Percentiles rank a stretch among this genome's conserved stretches.
Evolutionary conservation across 2,329 filamentous ascomycete species (phyloP).

Genomic region (Claviceps sp.): DNA sequence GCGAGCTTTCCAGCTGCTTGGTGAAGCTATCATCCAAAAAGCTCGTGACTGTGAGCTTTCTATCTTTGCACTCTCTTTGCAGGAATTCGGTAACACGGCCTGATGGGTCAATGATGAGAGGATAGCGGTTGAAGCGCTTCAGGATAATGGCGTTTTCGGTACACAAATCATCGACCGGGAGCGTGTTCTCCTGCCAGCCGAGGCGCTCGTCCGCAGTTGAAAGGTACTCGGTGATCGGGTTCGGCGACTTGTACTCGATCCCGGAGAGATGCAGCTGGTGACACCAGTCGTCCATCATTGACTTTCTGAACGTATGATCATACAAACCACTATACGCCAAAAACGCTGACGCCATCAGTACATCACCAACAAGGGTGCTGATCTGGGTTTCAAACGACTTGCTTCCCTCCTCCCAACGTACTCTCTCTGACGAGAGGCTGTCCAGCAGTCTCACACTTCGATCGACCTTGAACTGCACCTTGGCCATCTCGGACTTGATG

Average conservation of each 20-base stretch:
- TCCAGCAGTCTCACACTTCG: slow-evolving; percentile 88
- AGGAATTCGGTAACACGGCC: slow-evolving; percentile 90
- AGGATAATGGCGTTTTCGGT: slow-evolving; percentile 97
- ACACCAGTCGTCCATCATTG: slow-evolving; percentile 96
- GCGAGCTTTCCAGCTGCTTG: slow-evolving; percentile 90
- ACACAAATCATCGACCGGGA: slow-evolving; percentile 94
- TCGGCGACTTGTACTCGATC: slow-evolving; percentile 82
- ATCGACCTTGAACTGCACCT: slow-evolving; percentile 96
- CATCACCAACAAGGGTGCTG: slow-evolving; percentile 87
- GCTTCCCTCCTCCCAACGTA: slow-evolving; percentile 92
- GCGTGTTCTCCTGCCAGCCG: slow-evolving; percentile 83
- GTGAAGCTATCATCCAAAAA: slow-evolving; percentile 97
- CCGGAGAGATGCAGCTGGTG: slow-evolving; percentile 89
- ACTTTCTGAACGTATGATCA: slow-evolving; percentile 94
- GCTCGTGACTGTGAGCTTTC: slow-evolving; percentile 88
- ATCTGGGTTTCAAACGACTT: slow-evolving; percentile 98
- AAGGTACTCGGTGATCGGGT: slow-evolving; percentile 89
- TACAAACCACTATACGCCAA: slow-evolving; percentile 93
- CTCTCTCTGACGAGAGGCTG: slow-evolving; percentile 85
- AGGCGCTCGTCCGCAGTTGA: slow-evolving; percentile 93
- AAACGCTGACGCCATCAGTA: slow-evolving; percentile 92
- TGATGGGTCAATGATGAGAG: slow-evolving; percentile 94
- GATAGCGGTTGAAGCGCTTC: slow-evolving; percentile 96
- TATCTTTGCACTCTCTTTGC: slow-evolving; percentile 85
- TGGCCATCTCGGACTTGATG: slow-evolving; percentile 93